A percentile compares a stretch with the other conserved stretches of the same genome.
Conservation (phyloP, 495 filamentous ascomycete genomes). For the Chaetomidium leptoderma region DNA sequence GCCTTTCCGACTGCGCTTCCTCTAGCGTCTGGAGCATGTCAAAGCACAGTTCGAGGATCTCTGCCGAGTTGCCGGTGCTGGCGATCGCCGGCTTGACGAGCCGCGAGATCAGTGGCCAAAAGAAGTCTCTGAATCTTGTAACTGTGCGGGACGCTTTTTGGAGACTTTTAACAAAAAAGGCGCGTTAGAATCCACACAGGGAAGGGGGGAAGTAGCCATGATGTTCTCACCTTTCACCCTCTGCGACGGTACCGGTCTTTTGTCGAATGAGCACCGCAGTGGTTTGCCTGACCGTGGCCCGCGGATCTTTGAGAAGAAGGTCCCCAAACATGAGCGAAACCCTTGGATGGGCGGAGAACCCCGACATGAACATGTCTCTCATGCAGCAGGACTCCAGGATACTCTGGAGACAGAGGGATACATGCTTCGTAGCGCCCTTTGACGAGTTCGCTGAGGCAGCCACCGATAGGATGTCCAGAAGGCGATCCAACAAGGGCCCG, state of each 20-base stretch:
- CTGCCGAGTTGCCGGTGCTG: slow-evolving; percentile 38
- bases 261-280: slow-evolving; percentile 37
- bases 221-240: background rate
- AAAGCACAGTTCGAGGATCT: slow-evolving; percentile 44
- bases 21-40: slow-evolving; percentile 53
- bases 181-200: background rate
- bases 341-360: slow-evolving; percentile 43
- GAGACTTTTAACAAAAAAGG: background rate
- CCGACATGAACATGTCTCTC: slow-evolving; percentile 55
- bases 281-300: slow-evolving; percentile 38
- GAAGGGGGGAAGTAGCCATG: background rate
- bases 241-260: slow-evolving; percentile 16
- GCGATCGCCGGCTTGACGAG: slow-evolving; percentile 40
- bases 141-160: slow-evolving; percentile 20
- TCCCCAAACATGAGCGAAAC: slow-evolving; percentile 32
- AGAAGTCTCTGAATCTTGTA: slow-evolving; percentile 38
- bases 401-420: slow-evolving; percentile 54
- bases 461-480: slow-evolving; percentile 36
- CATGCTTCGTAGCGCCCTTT: slow-evolving; percentile 38
- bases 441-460: slow-evolving; percentile 21
- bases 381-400: slow-evolving; percentile 62
- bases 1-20: slow-evolving; percentile 43
- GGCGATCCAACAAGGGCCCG: slow-evolving; percentile 31
- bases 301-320: slow-evolving; percentile 42
- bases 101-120: slow-evolving; percentile 47